Percentiles rank a stretch among this genome's conserved stretches.
Evolutionary conservation across 225 moss, liverwort and hornwort genomes (phyloP).

Genomic region (Straminergon stramineum): DNA sequence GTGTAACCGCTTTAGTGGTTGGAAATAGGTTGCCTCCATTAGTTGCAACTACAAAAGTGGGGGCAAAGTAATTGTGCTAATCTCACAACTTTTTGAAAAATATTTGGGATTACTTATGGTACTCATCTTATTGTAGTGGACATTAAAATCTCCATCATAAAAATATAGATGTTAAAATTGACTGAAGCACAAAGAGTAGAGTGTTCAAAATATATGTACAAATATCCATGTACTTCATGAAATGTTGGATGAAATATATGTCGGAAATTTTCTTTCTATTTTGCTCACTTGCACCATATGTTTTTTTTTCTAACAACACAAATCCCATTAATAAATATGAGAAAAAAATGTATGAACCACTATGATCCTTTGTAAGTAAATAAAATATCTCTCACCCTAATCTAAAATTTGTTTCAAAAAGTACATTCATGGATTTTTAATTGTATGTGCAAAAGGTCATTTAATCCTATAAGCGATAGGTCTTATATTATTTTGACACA

Average conservation of each 20-base stretch:
- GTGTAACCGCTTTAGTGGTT: no score
- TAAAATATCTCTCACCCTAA: neutral
- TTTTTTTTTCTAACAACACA: neutral
- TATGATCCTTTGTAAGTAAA: neutral
- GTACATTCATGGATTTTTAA: neutral
- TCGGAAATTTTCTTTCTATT: neutral
- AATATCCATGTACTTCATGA: neutral
- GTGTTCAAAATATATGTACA: rapidly evolving
- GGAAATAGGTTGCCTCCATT: no score
- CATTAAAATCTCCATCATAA: rapidly evolving
- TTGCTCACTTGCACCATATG: neutral
- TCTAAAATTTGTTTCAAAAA: neutral
- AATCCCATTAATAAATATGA: neutral
- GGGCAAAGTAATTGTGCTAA: neutral
- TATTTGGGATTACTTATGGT: neutral
- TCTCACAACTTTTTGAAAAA: neutral
- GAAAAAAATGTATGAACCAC: neutral
- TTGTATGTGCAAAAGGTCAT: neutral
- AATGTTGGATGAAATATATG: neutral
- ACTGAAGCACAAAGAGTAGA: neutral
- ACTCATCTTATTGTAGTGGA: neutral
- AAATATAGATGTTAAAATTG: neutral
- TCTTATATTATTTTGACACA: no score
- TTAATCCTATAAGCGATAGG: no score
- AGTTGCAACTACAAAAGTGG: neutral